Evolutionary conservation across 1,139 yeast species (phyloP), one percentile per base, ranked within the genome.

Genomic region (Geotrichum carabidarum): DNA sequence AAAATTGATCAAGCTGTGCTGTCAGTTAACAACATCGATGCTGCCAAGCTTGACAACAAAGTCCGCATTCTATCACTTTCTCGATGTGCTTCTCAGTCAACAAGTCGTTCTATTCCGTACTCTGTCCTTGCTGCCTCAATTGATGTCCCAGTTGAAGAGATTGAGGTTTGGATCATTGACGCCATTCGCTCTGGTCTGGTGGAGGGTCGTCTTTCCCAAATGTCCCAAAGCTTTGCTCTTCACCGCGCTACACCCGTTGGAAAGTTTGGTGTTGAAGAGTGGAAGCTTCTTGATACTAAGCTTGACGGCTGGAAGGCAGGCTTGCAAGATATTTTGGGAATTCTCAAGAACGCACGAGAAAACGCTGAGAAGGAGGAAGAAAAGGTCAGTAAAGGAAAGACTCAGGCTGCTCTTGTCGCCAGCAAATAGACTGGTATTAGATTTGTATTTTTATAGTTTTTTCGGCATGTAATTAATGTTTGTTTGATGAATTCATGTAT

Each of bases 161-260:
- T 75, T 34, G 78, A 75, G 62, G 50, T 67, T 38, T 70, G 76
- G 69, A 66, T 74, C 44, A 73, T 75, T 56, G 77, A 74, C 50
- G 71, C 74, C 31, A 71, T 74, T 57, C 69, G 75, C 54, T 74
- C 75, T 4, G 75, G 75, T 5, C 69, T 75, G 32, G 63, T 75
- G 30, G 72, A 72, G 61, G 78, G 78, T 56, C 71, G 77, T 54
- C 67, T 75, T 63, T 68, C 73, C 55, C 78, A 75, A 64, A 65
- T 72, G 48, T 64, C 65, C 47, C 64, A 68, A 57, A 62, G 62
- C 50, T 71, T 75, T 58, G 64, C 66, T 53, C 66, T 75, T 32
- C 77, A 74, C 65, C 63, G 74, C 40, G 72, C 72, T 34, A 59
- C 68, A 34, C 65, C 70, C 18, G 63, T 72, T 37, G 76, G 78